Conservation (phyloP, 177 flowering plant species). For the Telopea speciosissima region DNA sequence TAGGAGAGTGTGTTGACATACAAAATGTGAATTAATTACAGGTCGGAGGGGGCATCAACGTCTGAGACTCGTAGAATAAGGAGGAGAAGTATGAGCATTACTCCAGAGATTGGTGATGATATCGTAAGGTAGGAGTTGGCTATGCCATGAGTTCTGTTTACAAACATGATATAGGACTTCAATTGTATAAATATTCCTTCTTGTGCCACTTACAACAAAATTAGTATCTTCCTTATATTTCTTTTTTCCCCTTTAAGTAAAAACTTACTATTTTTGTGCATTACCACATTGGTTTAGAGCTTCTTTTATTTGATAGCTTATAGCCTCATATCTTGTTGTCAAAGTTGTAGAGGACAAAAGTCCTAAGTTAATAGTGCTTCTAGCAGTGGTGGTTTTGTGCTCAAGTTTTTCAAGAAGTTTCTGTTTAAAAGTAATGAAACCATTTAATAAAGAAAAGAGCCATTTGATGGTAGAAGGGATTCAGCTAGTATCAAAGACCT, state of each 20-base stretch:
- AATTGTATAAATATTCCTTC: neutral
- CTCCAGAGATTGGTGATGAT: slow-evolving; percentile 98
- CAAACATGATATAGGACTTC: neutral
- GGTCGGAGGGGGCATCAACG: slow-evolving; percentile 76
- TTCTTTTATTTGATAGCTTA: neutral
- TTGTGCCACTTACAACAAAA: neutral
- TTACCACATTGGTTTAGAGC: neutral
- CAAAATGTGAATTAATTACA: slow-evolving; percentile 18
- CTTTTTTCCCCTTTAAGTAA: neutral
- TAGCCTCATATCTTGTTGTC: no score
- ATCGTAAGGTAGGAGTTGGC: slow-evolving; percentile 69
- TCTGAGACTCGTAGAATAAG: slow-evolving; percentile 67
- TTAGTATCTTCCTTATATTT: neutral
- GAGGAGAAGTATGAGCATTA: slow-evolving; percentile 89
- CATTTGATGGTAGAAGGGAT: neutral
- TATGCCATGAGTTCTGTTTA: neutral
- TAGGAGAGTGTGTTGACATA: neutral
- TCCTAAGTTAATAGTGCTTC: neutral
- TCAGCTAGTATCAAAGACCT: neutral
- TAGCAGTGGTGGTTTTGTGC: neutral
- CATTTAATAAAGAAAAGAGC: neutral
- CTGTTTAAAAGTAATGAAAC: neutral
- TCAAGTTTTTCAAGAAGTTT: neutral
- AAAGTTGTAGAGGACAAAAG: neutral
- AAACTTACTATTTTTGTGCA: neutral